Evolutionary conservation across 2,329 filamentous ascomycete species (phyloP), one percentile per base, ranked within the genome.

Genomic region (Pseudogymnoascus sp.): DNA sequence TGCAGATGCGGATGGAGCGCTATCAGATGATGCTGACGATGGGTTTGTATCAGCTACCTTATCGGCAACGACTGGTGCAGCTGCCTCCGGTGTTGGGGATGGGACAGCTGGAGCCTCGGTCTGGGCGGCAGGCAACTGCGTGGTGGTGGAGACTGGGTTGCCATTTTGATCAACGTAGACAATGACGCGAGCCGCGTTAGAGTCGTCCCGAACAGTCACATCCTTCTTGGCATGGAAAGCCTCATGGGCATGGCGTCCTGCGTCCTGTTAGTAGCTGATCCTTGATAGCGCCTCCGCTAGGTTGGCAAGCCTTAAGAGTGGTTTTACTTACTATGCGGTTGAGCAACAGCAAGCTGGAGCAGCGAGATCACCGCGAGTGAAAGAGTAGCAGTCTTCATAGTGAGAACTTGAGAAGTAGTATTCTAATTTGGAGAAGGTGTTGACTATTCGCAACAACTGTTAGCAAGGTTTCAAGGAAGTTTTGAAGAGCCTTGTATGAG

Each of bases 91-190:
- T n/a, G 33, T 39, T 26, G 57, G 21, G 4, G 55, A 37, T 37
- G 55, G 55, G 7, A 33, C 41, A 61, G 12, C 15, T 48, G 41
- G 15, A 7, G 61, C 55, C 59, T 18, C 33, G n/a, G 62, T 59
- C 30, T 59, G 41, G 18, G 56, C 33, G 10, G 37, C 4, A n/a
- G 55, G 55, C 33, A 57, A 3, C 57, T 75, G 71, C 10, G 71
- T 76, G 15, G 69, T 67, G 6, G 75, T 79, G 38, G 74, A 75
- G 62, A 83, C 64, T 2, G 77, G 74, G n/a, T 77, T 74, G 60
- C 82, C 82, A 61, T 78, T 69, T 64, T 79, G 72, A 67, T 88
- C 77, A 48, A 86, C 81, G 71, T 81, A 86, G 66, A 87, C 77
- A 19, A 78, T 76, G 57, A 80, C 74, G 61, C 79, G 73, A 5